Evolutionary conservation across 257 asterid species (phyloP), one percentile per base, ranked within the genome.

Genomic region (Solanum virginianum): DNA sequence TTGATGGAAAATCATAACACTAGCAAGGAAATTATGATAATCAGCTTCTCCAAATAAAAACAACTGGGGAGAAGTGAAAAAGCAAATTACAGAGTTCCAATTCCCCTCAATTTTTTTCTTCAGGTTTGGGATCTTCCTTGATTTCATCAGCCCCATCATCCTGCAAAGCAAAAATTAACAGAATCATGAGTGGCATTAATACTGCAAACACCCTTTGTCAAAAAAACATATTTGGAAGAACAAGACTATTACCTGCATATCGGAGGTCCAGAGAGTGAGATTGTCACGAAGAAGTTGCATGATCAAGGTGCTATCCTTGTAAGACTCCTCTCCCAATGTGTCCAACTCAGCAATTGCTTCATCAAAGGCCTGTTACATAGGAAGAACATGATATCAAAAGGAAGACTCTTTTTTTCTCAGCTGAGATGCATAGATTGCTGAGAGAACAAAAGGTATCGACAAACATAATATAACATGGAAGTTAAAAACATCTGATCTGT

Each of bases 291-390:
- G 98, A 91, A 94, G 97, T 87, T 94, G 97, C 97, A 94, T 94
- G 84, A 94, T 94, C 88, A 95, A 89, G 83, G 99, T 95, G 95
- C 98, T 95, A 80, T 95, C 99, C 85, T 95, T 95, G 96, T 96
- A 96, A 75, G 99, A 96, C 88, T 96, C 99, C 91, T 96, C 99
- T 85, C 99, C 98, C 14, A 93, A 92, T 53, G 95, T 93, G 51
- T 95, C 97, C 91, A 95, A 87, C 93, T 95, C 97, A 3, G 97
- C 94, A 85, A 95, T 93, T 51, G 98, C 97, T 90, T 95, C 97
- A 87, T 95, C 98, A 79, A 95, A 95, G 69, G 98, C 98, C 98
- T 95, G 89, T 26, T 39, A 10, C 82, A 77, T 9, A 6, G 5
- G 45, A 77, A 51, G 63, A 51, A 53, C 47, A 26, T 26, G 47